Base-by-base conservation (phyloP, 2,329 filamentous ascomycete species). In the Fusarium longipes region DNA sequence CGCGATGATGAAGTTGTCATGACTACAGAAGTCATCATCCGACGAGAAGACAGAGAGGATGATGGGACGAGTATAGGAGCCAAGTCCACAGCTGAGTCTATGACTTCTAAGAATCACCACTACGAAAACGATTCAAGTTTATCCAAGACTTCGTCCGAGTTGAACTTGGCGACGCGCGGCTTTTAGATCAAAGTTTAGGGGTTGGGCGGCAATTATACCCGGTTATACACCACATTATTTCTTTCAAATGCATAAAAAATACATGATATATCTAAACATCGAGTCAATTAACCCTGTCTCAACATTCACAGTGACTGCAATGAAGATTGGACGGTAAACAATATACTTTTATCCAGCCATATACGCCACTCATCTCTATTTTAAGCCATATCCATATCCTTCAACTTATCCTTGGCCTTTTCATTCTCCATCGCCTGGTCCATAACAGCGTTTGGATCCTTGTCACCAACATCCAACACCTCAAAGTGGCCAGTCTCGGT, bases 141-240 rank as follows among this genome's bases (percentile, higher is more conserved):
- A 38, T 73, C 71, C 18, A 74, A 73, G 60, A 70, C 71, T 12
- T 74, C 72, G 4, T 74, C 72, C 3, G 71, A 74, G 51, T 33
- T 74, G 3, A 69, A 74, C 52, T 42, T 74, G 5, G 67, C 72
- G 17, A 50, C 71, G 12, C 58, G 67, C 5, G 71, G 71, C 3
- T 73, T 65, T 52, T 74, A 55, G 18, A 35, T 25, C 4, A n/a
- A 43, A 29, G 11, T 43, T 43, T 30, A 18, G 36, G 22, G n/a
- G n/a, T n/a, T n/a, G n/a, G n/a, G n/a, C n/a, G n/a, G n/a, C n/a
- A n/a, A n/a, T 42, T 70, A 67, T 70, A 70, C 66, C 63, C 66
- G 57, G 39, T 52, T 56, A 29, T 22, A 47, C 11, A 53, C 50
- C 40, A 47, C 39, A n/a, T n/a, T n/a, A n/a, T n/a, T n/a, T n/a